phyloP scores from a whole-genome alignment of 1,284 basidiomycete genomes.

The Malassezia sp. region DNA sequence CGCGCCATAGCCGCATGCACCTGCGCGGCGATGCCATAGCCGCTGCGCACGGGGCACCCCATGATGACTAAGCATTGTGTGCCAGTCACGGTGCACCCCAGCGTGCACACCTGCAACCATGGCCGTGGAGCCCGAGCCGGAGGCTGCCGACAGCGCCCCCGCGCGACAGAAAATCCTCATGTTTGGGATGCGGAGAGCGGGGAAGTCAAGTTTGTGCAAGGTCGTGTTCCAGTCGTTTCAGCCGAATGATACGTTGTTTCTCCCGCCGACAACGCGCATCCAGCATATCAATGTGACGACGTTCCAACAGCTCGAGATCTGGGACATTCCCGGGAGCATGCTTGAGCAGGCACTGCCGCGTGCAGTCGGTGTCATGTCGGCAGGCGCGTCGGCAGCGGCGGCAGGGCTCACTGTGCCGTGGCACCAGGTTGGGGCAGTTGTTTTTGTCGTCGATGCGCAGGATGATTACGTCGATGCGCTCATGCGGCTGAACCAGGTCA shows the following conservation, averaged over 20 bases:
- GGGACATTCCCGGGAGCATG: conserved; percentile 78
- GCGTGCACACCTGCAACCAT: no score
- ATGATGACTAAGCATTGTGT: no score
- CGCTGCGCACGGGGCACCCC: no score
- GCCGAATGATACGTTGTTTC: conserved; percentile 78
- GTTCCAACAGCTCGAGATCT: conserved; percentile 81
- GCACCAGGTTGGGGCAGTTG: conserved; percentile 50
- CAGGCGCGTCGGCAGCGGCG: conserved; percentile 7
- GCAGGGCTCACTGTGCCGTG: conserved; percentile 17
- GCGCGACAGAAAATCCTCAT: conserved; percentile 9
- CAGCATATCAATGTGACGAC: conserved; percentile 53
- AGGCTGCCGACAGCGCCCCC: background rate
- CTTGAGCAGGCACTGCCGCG: conserved; percentile 44
- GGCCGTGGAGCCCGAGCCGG: no score
- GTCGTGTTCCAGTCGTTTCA: conserved; percentile 76
- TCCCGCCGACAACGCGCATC: conserved; percentile 53
- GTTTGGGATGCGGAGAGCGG: conserved; percentile 53
- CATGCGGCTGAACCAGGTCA: conserved; percentile 53
- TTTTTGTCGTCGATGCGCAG: conserved; percentile 95
- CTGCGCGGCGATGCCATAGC: no score
- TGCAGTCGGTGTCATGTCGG: background rate
- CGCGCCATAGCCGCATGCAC: conserved; percentile 1
- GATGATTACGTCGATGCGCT: conserved; percentile 58
- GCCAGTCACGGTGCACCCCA: no score
- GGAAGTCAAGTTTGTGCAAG: conserved; percentile 83